Conservation (phyloP, 495 filamentous ascomycete species). For the Thermochaetoides thermophila region DNA sequence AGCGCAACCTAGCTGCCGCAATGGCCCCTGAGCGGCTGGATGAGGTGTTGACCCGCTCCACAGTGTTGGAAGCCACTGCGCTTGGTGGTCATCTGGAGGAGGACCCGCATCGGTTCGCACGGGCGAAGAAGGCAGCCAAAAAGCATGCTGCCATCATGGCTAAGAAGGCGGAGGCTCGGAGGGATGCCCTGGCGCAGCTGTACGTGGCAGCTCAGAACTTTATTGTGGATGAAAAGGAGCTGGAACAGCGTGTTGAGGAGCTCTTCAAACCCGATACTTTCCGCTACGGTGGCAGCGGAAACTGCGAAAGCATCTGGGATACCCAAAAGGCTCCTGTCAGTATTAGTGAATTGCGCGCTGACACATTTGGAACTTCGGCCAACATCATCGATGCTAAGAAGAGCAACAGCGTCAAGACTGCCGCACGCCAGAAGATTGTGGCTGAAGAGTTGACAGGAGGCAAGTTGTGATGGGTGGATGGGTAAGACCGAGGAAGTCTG, state of each 20-base stretch:
- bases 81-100: conserved; percentile 13
- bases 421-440: conserved; percentile 26
- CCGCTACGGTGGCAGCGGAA: conserved; percentile 5
- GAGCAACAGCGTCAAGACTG: conserved; percentile 12
- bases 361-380: conserved; percentile 11
- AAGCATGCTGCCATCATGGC: conserved; percentile 9
- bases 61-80: conserved; percentile 18
- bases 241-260: conserved; percentile 21
- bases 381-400: conserved; percentile 7
- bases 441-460: conserved; percentile 37
- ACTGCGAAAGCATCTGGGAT: conserved; percentile 29
- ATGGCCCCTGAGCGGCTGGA: conserved; percentile 26
- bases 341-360: conserved; percentile 16
- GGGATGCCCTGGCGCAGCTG: conserved; percentile 31
- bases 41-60: conserved; percentile 29
- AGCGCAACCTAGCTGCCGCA: conserved; percentile 15
- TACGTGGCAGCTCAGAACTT: conserved; percentile 32
- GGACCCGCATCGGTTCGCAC: conserved; percentile 23
- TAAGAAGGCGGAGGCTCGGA: conserved; percentile 23
- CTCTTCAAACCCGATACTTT: conserved; percentile 20
- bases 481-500: no score
- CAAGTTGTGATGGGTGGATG: conserved; percentile 20
- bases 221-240: conserved; percentile 30
- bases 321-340: conserved; percentile 15
- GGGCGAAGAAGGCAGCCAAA: conserved; percentile 11